A percentile compares a stretch with the other conserved stretches of the same genome.
Evolutionary conservation across 2,329 filamentous ascomycete species (phyloP).

Genomic region (Ophioceras dolichostomum): DNA sequence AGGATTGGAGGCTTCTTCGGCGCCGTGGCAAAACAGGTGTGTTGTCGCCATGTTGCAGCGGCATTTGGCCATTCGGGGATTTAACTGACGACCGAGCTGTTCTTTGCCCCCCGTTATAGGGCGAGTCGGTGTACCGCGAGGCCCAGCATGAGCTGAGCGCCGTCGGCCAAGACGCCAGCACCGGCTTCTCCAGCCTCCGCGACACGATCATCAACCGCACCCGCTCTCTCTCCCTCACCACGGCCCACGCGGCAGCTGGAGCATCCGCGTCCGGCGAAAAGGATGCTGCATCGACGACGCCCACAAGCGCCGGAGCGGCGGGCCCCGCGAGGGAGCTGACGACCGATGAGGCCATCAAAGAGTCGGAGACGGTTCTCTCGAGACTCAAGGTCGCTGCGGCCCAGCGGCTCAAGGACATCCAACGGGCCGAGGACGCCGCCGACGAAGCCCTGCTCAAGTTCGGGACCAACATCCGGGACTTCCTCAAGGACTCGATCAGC

Average conservation of each 20-base stretch:
- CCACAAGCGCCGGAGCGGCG: background rate
- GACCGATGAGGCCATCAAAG: conserved; percentile 27
- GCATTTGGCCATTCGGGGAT: background rate
- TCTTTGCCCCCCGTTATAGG: conserved; percentile 29
- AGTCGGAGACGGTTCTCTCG: conserved; percentile 57
- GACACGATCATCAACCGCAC: conserved; percentile 61
- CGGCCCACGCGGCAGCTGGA: conserved; percentile 9
- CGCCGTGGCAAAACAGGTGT: conserved; percentile 87
- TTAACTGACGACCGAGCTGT: conserved; percentile 1
- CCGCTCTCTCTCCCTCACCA: conserved; percentile 56
- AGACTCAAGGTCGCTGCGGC: conserved; percentile 66
- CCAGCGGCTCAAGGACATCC: conserved; percentile 77
- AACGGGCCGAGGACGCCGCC: conserved; percentile 86
- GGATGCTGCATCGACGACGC: conserved; percentile 10
- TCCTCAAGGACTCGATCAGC: conserved; percentile 79
- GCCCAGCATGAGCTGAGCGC: conserved; percentile 73
- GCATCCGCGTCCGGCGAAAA: conserved; percentile 18
- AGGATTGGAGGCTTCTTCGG: conserved; percentile 80
- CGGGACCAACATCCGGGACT: conserved; percentile 78
- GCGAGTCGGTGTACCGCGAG: conserved; percentile 73
- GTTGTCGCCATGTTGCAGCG: background rate
- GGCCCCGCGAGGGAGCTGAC: conserved; percentile 1
- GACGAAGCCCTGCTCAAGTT: conserved; percentile 92
- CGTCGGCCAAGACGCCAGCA: conserved; percentile 69
- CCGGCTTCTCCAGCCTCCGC: conserved; percentile 62